A percentile compares a stretch with the other conserved stretches of the same genome.
These are phyloP conservation scores for Gentiana macrophylla DNA, from an alignment of 257 asterid genomes.

Conservation along the genomic window DNA sequence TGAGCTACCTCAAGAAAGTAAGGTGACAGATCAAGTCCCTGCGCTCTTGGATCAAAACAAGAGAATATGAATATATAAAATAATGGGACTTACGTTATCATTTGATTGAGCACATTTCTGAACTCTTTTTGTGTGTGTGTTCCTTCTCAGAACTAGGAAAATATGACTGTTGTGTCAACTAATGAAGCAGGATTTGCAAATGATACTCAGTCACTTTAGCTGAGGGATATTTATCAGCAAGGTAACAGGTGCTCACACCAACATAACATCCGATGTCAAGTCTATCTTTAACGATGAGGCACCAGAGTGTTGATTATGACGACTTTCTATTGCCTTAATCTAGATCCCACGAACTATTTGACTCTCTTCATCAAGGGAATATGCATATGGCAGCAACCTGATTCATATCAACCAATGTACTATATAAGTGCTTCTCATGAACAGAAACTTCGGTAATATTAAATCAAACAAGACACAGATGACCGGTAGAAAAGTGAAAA, in stretches of 20 bases:
- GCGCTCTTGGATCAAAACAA: slow-evolving; percentile 1
- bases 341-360: slow-evolving; percentile 82
- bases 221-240: slow-evolving; percentile 56
- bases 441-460: too few relatives aligned
- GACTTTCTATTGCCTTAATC: slow-evolving; percentile 69
- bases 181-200: too few relatives aligned
- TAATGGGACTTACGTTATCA: too few relatives aligned
- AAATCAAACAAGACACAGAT: too few relatives aligned
- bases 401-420: too few relatives aligned
- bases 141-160: too few relatives aligned
- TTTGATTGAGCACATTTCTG: too few relatives aligned
- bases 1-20: slow-evolving; percentile 86
- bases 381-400: slow-evolving; percentile 42
- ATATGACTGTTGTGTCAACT: too few relatives aligned
- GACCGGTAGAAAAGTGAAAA: too few relatives aligned
- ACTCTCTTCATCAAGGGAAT: slow-evolving; percentile 75
- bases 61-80: too few relatives aligned
- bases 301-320: slow-evolving; percentile 44
- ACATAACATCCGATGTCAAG: slow-evolving; percentile 90
- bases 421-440: too few relatives aligned
- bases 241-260: slow-evolving; percentile 79
- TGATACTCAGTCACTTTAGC: slow-evolving; percentile 20
- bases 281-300: slow-evolving; percentile 33
- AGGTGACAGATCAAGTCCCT: slow-evolving; percentile 92
- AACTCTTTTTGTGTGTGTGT: too few relatives aligned